These are phyloP conservation scores for Cucumis variabilis DNA, from an alignment of 331 rosid genomes.

Conservation along the genomic window DNA sequence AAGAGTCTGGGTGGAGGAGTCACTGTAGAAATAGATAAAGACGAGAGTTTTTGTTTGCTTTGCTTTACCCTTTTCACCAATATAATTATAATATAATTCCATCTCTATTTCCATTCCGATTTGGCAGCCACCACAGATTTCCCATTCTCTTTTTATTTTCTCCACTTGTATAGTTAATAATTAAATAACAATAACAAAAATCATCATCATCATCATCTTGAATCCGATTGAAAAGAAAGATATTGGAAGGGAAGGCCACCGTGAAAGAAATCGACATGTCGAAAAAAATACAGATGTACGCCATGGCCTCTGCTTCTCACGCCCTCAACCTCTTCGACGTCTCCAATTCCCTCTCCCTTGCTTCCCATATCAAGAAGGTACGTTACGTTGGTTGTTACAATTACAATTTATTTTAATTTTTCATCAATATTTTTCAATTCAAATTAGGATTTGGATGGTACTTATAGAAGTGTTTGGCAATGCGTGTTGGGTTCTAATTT, in stretches of 20 bases:
- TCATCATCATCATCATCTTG: no score
- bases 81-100: no score
- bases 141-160: not conserved
- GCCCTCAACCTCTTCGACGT: slow-evolving; percentile 78
- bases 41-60: not conserved
- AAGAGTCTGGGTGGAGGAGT: not conserved
- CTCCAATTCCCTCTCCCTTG: slow-evolving; percentile 51
- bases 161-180: not conserved
- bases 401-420: not conserved
- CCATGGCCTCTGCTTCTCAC: slow-evolving; percentile 76
- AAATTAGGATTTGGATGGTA: slow-evolving; percentile 65
- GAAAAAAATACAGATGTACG: slow-evolving; percentile 69
- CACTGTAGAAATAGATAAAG: not conserved
- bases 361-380: slow-evolving; percentile 73
- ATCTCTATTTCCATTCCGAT: not conserved
- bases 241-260: slow-evolving; percentile 81
- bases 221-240: not conserved
- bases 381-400: no score
- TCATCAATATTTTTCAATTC: no score
- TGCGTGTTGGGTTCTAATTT: slow-evolving; percentile 80
- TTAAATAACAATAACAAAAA: no score
- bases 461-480: slow-evolving; percentile 78
- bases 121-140: not conserved
- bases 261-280: slow-evolving; percentile 77
- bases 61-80: not conserved